Evolutionary conservation across 1,139 yeast genomes (phyloP).

Genomic region (Saccharomyces hybrid): DNA sequence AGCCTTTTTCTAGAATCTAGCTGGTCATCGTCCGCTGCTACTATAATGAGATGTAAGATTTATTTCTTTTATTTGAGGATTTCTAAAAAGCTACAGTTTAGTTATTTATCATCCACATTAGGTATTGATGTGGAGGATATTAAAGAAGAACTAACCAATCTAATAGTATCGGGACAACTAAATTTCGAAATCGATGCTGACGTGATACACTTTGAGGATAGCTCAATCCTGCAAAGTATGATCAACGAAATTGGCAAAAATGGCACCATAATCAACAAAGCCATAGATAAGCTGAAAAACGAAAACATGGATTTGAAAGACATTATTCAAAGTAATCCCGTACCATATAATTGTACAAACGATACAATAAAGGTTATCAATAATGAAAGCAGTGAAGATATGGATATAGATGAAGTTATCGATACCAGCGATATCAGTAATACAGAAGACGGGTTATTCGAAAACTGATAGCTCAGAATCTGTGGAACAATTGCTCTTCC

Average conservation of each 20-base stretch:
- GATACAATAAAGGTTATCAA: not conserved
- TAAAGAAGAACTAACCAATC: constrained; percentile 12
- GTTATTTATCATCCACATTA: constrained; percentile 22
- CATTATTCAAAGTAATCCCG: not conserved
- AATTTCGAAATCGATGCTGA: constrained; percentile 21
- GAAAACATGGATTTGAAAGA: constrained; percentile 7
- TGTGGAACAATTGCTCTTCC: not conserved
- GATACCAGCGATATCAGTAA: constrained; percentile 8
- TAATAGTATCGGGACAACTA: constrained; percentile 16
- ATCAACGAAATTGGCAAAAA: constrained; percentile 9
- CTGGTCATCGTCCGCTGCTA: constrained; percentile 17
- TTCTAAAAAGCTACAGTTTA: constrained; percentile 18
- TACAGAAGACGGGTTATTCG: not conserved
- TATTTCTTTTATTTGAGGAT: constrained; percentile 26
- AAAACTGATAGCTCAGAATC: not conserved
- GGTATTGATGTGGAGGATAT: constrained; percentile 17
- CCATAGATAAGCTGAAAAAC: constrained; percentile 5
- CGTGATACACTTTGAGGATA: constrained; percentile 12
- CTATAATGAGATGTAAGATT: constrained; percentile 23
- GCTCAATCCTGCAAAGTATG: constrained; percentile 9
- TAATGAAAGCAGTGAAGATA: constrained; percentile 6
- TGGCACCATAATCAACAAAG: constrained; percentile 6
- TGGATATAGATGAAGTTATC: constrained; percentile 14
- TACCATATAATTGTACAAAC: not conserved
- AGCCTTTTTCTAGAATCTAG: constrained; percentile 17